These are phyloP conservation scores for Colletotrichum sp. DNA, from an alignment of 2,329 filamentous ascomycete genomes.

Conservation along the genomic window DNA sequence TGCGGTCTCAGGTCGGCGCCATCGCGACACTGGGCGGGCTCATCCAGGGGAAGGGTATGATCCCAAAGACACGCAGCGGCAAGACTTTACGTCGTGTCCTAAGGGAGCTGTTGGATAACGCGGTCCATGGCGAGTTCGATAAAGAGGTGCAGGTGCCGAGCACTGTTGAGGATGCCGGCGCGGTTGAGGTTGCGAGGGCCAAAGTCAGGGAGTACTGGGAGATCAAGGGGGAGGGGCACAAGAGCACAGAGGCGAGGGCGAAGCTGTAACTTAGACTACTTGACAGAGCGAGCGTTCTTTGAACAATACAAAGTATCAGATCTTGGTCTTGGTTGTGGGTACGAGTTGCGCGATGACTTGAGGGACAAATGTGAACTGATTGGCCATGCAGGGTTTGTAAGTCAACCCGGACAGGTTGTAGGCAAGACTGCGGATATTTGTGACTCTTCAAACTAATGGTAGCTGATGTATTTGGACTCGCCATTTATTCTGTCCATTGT, in stretches of 20 bases:
- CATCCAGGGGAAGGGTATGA: conserved; percentile 84
- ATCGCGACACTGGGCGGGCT: conserved; percentile 88
- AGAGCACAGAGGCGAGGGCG: conserved; percentile 50
- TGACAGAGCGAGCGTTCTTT: not conserved
- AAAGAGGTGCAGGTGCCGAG: conserved; percentile 77
- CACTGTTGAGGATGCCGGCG: conserved; percentile 82
- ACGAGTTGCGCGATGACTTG: not conserved
- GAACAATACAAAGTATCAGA: not conserved
- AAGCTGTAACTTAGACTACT: conserved; percentile 46
- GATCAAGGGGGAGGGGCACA: conserved; percentile 46
- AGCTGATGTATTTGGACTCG: accelerated
- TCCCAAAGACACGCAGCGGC: conserved; percentile 90
- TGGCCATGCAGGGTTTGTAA: not conserved
- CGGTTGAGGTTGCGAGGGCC: conserved; percentile 74
- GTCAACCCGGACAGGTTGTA: not conserved
- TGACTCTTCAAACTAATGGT: accelerated
- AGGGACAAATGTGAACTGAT: not conserved
- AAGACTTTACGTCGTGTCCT: conserved; percentile 87
- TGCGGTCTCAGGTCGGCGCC: conserved; percentile 82
- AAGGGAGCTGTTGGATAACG: conserved; percentile 84
- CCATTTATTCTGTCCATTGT: accelerated
- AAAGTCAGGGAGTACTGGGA: conserved; percentile 81
- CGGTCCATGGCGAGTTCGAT: conserved; percentile 73
- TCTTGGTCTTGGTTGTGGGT: not conserved
- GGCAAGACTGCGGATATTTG: accelerated